Evolutionary conservation across 768 basidiomycete species (phyloP), one percentile per base, ranked within the genome.

Genomic region (Tephrocybe sp.): DNA sequence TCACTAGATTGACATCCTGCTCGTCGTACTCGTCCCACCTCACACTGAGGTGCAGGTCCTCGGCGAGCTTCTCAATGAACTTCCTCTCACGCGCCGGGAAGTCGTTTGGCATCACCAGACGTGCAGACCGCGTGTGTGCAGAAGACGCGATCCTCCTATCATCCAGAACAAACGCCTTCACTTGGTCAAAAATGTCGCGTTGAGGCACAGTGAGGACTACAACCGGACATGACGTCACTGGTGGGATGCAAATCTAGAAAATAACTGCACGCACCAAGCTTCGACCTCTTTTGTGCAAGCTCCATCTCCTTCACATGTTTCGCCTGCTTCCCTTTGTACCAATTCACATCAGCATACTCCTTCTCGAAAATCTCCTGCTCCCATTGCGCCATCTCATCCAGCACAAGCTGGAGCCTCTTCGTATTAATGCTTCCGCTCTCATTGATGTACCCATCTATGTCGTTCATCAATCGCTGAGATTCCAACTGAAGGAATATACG

Each of bases 1-100:
- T 86, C 36, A 90, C 81, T 21, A 94, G 62, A 60, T 90, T 90
- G 62, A 83, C 76, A 54, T 91, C 90, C 40, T 91, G 73, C 6
- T 88, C 89, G 55, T 94, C 89, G 58, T 85, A 94, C 63, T 95
- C 94, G 63, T 98, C 96, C 93, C 94, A 99, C n/a, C 86, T 74
- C 23, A 95, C 64, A 18, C 69, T 77, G 11, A 98, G 77, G 63
- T 91, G 85, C 38, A 98, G 67, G 42, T 93, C 86, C 34, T 81
- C 77, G 4, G 88, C 85, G 18, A 99, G 75, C 23, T 80, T 83
- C 33, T 72, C 77, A 28, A 98, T 84, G 62, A 98, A 98, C 43
- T 74, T 75, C 37, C 89, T 78, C 55, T 98, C 94, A 36, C 84
- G 75, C 4, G 92, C 85, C 0, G 90, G 77, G 68, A 96, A 88